Base-by-base conservation (phyloP, 2,329 filamentous ascomycete species). In the Exophiala calicioides region DNA sequence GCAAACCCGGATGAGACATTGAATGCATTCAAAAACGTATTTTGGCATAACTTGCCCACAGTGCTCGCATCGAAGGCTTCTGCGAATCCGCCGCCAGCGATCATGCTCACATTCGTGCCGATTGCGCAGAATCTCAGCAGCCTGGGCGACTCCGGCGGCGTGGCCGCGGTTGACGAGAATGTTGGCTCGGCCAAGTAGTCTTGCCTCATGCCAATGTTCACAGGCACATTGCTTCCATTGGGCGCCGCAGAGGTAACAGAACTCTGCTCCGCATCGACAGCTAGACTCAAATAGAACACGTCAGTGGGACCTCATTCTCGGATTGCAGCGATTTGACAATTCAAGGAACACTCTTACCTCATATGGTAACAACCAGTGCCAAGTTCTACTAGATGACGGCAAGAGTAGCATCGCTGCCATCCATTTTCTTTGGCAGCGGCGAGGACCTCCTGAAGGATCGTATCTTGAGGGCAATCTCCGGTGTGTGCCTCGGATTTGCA, bases 321-420 rank as follows among this genome's bases (percentile, higher is more conserved):
- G 16, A 10, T 15, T 7, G 16, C 30, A 13, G 5, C 21, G 3
- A 13, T 6, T 12, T 19, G 13, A 13, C 5, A 21, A 29, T 20
- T 6, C 7, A 12, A 29, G 38, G 30, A 7, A 27, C 10, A 21
- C 5, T 40, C 62, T 45, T 61, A 68, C 63, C 53, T 62, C 38
- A 68, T 68, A 43, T 68, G 63, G 33, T 65, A 62, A 49, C 65
- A 68, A 3, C 63, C 66, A 4, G 40, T 42, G 5, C 41, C 44
- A 12, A 68, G 47, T 45, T 67, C 64, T 12, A 68, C 54, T 10
- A 67, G 76, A 29, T 79, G 74, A 54, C 78, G 80, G 68, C 90
- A 95, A 53, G 75, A 82, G 62, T 82, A 84, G 65, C 88, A 95
- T 35, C 81, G 75, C 64, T 88, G 84, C 84, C 85, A 90, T 18